Conservation (phyloP, 2,329 filamentous ascomycete species). For the Epichloe bromicola region DNA sequence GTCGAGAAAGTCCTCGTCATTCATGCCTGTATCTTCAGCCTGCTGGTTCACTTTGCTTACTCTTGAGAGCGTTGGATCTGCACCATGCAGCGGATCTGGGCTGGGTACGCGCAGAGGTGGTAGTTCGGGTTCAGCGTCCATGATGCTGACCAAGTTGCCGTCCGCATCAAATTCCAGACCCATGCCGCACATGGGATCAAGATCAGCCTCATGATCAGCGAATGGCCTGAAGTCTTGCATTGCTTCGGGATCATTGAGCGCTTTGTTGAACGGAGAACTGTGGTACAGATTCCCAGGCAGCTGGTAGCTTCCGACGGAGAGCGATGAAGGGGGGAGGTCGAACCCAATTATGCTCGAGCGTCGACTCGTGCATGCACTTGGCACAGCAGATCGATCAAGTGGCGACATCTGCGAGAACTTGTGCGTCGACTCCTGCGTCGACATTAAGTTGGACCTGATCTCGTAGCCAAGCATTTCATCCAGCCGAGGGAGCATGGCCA, state of each 20-base stretch:
- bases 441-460: constrained; percentile 18
- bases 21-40: not conserved
- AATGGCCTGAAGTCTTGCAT: constrained; percentile 20
- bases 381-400: constrained; percentile 14
- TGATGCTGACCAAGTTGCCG: constrained; percentile 32
- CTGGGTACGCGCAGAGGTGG: constrained; percentile 20
- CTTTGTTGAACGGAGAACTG: constrained; percentile 17
- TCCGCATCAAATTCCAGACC: constrained; percentile 38
- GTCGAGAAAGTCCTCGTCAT: constrained; percentile 16
- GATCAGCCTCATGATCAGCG: constrained; percentile 25
- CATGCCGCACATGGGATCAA: constrained; percentile 25
- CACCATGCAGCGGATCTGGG: constrained; percentile 2
- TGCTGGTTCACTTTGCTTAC: not conserved
- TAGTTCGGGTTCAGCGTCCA: constrained; percentile 30
- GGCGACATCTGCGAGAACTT: constrained; percentile 34
- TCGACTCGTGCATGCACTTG: constrained; percentile 17
- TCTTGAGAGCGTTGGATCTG: not conserved
- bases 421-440: constrained; percentile 24
- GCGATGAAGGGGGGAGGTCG: constrained; percentile 23
- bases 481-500: constrained; percentile 18
- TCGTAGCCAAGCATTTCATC: constrained; percentile 23
- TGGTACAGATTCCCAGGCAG: constrained; percentile 22
- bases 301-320: constrained; percentile 18
- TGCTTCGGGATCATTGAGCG: constrained; percentile 8
- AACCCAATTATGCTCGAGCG: constrained; percentile 17